Evolutionary conservation across 1,284 basidiomycete genomes (phyloP).

Genomic region (Melampsora americana): DNA sequence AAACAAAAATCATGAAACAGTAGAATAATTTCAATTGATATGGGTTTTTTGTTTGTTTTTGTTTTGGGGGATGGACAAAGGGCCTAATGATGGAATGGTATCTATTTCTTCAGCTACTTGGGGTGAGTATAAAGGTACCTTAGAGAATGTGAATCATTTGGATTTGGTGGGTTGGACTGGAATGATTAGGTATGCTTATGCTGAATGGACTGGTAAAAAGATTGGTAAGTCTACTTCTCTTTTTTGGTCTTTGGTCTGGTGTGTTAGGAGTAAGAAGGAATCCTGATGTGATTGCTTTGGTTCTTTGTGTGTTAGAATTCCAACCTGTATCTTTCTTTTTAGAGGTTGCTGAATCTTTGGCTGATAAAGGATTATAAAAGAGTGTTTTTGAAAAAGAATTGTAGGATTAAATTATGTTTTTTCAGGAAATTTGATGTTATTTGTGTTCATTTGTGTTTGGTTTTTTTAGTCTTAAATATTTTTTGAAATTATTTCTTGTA

Average conservation of each 20-base stretch:
- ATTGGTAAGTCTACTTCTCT: slow-evolving; percentile 49
- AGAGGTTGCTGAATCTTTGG: slow-evolving; percentile 46
- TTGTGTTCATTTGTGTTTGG: too few species aligned
- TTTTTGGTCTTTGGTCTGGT: slow-evolving; percentile 55
- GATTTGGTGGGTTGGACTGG: slow-evolving; percentile 62
- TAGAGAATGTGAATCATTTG: slow-evolving; percentile 84
- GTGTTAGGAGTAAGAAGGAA: too few species aligned
- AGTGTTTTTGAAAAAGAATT: too few species aligned
- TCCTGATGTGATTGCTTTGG: slow-evolving; percentile 46
- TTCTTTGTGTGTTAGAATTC: slow-evolving; percentile 56
- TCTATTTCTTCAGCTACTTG: slow-evolving; percentile 77
- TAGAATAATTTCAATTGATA: slow-evolving; percentile 71
- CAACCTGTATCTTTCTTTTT: slow-evolving; percentile 48
- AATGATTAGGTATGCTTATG: slow-evolving; percentile 45
- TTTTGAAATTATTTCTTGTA: too few species aligned
- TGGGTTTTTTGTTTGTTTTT: slow-evolving; percentile 53
- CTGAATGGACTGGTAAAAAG: background rate
- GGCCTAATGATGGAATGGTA: slow-evolving; percentile 77
- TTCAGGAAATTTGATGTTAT: too few species aligned
- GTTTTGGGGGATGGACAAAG: slow-evolving; percentile 7
- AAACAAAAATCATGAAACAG: background rate
- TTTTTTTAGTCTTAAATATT: too few species aligned
- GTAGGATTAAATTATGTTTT: too few species aligned
- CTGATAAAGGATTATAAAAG: slow-evolving; percentile 46
- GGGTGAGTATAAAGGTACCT: slow-evolving; percentile 57